These are phyloP conservation scores for Nothophytophthora sp. DNA, from an alignment of 352 stramenopile genomes.

Conservation along the genomic window DNA sequence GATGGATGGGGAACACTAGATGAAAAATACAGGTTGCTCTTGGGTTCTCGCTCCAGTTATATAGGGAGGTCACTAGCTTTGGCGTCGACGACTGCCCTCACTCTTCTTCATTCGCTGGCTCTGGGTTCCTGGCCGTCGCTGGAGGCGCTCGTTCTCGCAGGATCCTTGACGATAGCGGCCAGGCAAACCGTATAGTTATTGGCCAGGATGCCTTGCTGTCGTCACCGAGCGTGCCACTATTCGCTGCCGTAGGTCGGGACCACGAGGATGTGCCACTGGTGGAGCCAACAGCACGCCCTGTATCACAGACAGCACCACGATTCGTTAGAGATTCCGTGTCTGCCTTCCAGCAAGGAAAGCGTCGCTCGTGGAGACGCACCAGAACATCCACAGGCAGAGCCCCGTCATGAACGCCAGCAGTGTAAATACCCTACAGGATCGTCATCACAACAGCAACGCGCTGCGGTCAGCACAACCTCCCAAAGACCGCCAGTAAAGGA, in stretches of 20 bases:
- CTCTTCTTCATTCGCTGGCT: no score
- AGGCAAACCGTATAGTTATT: no score
- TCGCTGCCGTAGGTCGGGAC: slow-evolving; percentile 77
- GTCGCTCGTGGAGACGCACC: slow-evolving; percentile 31
- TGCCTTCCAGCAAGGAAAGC: neutral
- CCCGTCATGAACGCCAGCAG: slow-evolving; percentile 82
- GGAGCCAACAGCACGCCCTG: slow-evolving; percentile 89
- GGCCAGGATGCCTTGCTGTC: neutral
- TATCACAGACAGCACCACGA: slow-evolving; percentile 27
- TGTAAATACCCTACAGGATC: slow-evolving; percentile 79
- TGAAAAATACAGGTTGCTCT: no score
- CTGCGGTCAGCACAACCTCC: neutral
- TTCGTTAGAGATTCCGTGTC: neutral
- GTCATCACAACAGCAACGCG: slow-evolving; percentile 1
- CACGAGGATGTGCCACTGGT: slow-evolving; percentile 90
- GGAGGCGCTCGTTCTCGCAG: no score
- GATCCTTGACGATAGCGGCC: no score
- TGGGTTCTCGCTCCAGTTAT: no score
- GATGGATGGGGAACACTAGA: no score
- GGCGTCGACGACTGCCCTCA: no score
- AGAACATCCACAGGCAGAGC: slow-evolving; percentile 90
- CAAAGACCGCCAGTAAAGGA: neutral
- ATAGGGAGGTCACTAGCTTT: no score
- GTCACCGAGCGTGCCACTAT: slow-evolving; percentile 28
- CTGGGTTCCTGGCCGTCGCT: no score